Evolutionary conservation across 768 basidiomycete species (phyloP).

Genomic region (Tylopilus sp.): DNA sequence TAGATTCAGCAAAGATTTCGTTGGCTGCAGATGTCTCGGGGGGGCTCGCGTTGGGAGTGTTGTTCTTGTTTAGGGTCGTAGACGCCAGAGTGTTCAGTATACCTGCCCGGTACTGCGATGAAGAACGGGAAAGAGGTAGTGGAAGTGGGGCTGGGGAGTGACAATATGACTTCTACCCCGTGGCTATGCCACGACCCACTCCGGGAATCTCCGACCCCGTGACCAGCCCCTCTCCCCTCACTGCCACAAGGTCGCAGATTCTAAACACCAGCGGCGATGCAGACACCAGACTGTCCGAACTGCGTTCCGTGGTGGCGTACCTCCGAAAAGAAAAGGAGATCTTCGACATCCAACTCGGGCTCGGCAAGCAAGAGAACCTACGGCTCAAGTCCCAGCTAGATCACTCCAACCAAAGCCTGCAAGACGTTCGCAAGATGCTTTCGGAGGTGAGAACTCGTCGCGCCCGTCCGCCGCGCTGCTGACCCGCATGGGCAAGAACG

Average conservation of each 20-base stretch:
- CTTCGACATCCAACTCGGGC: conserved; percentile 81
- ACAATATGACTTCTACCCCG: too few relatives aligned
- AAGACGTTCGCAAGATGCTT: conserved; percentile 66
- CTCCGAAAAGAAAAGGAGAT: conserved; percentile 91
- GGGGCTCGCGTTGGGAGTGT: conserved; percentile 25
- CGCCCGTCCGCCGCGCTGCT: conserved; percentile 3
- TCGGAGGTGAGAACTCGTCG: conserved; percentile 58
- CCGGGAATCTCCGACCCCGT: too few relatives aligned
- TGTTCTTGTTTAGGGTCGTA: conserved; percentile 3
- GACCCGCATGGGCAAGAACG: conserved; percentile 55
- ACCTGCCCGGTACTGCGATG: too few relatives aligned
- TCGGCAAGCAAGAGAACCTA: conserved; percentile 71
- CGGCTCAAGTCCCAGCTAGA: conserved; percentile 76
- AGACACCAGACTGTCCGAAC: conserved; percentile 65
- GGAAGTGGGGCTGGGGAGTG: too few relatives aligned
- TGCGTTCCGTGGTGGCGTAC: conserved; percentile 77
- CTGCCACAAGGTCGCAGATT: conserved; percentile 64
- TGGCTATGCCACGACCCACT: too few relatives aligned
- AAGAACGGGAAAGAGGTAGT: too few relatives aligned
- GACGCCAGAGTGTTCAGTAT: conserved; percentile 35
- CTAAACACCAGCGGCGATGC: conserved; percentile 49
- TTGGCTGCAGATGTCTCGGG: conserved; percentile 69
- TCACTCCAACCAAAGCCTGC: conserved; percentile 62
- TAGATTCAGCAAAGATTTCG: conserved; percentile 57
- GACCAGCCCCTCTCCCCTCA: too few relatives aligned